Evolutionary conservation across 2,329 filamentous ascomycete species (phyloP), one percentile per base, ranked within the genome.

Genomic region (Akanthomyces lecanii): DNA sequence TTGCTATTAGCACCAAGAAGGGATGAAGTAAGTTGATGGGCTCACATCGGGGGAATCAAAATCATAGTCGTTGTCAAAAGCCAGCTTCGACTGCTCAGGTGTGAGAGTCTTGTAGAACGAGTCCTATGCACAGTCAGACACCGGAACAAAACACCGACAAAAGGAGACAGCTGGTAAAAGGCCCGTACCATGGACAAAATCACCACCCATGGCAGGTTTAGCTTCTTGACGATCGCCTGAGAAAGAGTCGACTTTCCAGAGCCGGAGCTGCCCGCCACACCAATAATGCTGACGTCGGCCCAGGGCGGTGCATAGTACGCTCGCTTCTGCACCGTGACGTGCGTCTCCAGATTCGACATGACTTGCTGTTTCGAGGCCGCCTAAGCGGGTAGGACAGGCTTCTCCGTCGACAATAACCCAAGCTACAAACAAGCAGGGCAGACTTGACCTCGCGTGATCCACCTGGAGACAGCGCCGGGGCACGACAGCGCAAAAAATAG

Each of bases 141-240:
- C 25, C 12, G 30, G 18, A 2, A 21, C 38, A 30, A 16, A 12
- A 30, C 12, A n/a, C 18, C 0, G 16, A 36, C 1, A 5, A 12
- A 44, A 21, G 8, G 28, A 36, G n/a, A 36, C 8, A 42, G 10
- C 40, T 33, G 11, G 7, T 45, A 33, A 45, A 25, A 62, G 48
- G 59, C 72, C 33, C 79, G 72, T 82, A 94, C 92, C 89, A 99
- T 98, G 48, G 93, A 96, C 70, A 99, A 78, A 76, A 99, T 97
- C 56, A 97, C 93, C 65, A 99, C 95, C 94, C 95, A 99, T 63
- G 95, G 95, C 67, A 99, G 79, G 76, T 95, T 97, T 70, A 99
- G 80, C 71, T 90, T 89, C 70, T 85, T 89, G 67, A 98, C 91
- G 69, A 99, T 97, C 67, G 94, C 92, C 73, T 96, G 85, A 38